Evolutionary conservation across 2,329 filamentous ascomycete species (phyloP).

Genomic region (Phyllosticta capitalensis): DNA sequence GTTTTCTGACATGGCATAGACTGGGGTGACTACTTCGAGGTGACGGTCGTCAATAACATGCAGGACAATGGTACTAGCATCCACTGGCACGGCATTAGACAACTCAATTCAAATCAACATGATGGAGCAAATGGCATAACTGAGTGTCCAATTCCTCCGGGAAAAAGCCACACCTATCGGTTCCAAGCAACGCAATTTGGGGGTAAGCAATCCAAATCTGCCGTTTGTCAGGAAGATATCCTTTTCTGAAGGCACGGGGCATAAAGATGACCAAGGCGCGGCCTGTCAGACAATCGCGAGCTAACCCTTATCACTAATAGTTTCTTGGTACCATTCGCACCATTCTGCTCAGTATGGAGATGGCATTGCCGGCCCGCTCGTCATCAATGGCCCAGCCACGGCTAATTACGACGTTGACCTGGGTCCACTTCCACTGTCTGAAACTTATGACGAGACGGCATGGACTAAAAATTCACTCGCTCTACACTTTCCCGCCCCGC

Average conservation of each 20-base stretch:
- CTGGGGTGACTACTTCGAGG: slow-evolving; percentile 38
- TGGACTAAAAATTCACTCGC: slow-evolving; percentile 14
- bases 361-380: slow-evolving; percentile 29
- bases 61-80: slow-evolving; percentile 50
- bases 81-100: slow-evolving; percentile 54
- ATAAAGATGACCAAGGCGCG: background rate
- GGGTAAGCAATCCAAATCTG: slow-evolving; percentile 16
- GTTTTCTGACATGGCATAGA: slow-evolving; percentile 20
- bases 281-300: background rate
- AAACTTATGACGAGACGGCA: slow-evolving; percentile 25
- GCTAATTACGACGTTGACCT: slow-evolving; percentile 31
- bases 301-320: background rate
- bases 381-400: slow-evolving; percentile 31
- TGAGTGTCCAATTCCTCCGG: slow-evolving; percentile 25
- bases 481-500: slow-evolving; percentile 24
- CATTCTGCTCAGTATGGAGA: slow-evolving; percentile 25
- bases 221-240: too few species aligned
- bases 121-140: slow-evolving; percentile 47
- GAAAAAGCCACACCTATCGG: slow-evolving; percentile 39
- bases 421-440: slow-evolving; percentile 31
- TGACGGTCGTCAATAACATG: slow-evolving; percentile 42
- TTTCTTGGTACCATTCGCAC: slow-evolving; percentile 24
- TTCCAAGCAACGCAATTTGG: slow-evolving; percentile 40
- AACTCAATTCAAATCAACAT: slow-evolving; percentile 43
- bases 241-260: background rate